Base-by-base conservation (phyloP, 495 filamentous ascomycete genomes). In the Alectoria sarmentosa region DNA sequence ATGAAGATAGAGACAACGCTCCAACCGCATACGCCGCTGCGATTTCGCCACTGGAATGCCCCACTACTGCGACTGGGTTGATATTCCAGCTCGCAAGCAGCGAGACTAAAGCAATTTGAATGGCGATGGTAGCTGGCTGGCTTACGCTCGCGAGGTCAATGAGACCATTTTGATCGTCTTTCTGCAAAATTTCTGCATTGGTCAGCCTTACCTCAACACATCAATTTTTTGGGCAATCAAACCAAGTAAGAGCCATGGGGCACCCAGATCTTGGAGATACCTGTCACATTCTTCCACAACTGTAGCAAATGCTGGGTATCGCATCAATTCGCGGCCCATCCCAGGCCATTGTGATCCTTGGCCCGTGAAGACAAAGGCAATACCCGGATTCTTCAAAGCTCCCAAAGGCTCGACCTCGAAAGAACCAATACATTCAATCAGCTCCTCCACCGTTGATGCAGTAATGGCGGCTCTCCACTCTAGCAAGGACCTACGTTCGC, bases 341-440 rank as follows among this genome's bases (percentile, higher is more conserved):
- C 68, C 69, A 21, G 67, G 55, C 75, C 75, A 80, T 63, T 80
- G 77, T 23, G 76, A 76, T 3, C 76, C 77, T 61, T 80, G 77
- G 1, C 76, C 76, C n/a, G 76, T 77, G 58, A 77, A 79, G 5
- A 76, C 73, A 58, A 75, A 73, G 0, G 7, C 39, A 9, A 41
- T 8, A 41, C 39, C 13, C 5, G 39, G 39, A 9, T 7, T 15
- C 39, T 41, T 41, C 39, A 14, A 41, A 41, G 39, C 39, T 9
- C 39, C 7, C 2, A 14, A 2, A 3, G 13, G 39, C 2, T 41
- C 7, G 39, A 10, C 39, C 7, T 41, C 13, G 39, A 9, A 9
- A 14, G 7, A 9, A 7, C 15, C 13, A 14, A 15, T 7, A 41
- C 9, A 7, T 7, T 7, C 8, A 7, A 9, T 7, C 8, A 41